Evolutionary conservation across 768 basidiomycete genomes (phyloP), one percentile per base, ranked within the genome.

Genomic region (Cyathus striatus): DNA sequence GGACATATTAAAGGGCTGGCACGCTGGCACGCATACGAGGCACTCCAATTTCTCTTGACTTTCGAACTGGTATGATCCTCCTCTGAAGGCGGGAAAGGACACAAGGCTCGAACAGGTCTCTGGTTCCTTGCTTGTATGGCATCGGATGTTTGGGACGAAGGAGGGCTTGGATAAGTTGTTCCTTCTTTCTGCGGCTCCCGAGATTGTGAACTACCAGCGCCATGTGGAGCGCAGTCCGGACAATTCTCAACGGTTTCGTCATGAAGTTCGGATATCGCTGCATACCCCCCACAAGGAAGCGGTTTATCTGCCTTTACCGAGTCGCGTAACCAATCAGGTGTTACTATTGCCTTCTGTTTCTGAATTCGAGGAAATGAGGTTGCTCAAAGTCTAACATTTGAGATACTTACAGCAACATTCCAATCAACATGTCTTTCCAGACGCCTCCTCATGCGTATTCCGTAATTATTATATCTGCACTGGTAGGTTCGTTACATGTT

Each of bases 401-500:
- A 18, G 35, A 30, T 6, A 45, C 83, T 57, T 56, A 88, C 87
- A 21, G 84, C 81, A 24, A 80, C 50, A 2, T 69, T 61, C 83
- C 83, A 83, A 23, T 70, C 52, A 12, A 90, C 41, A 59, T 90
- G 86, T 38, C 87, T 68, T 59, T 87, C 81, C 1, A 90, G 63
- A 2, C 89, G 73, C 46, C 73, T 73, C 50, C 70, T 69, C 79
- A 87, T 89, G 24, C 58, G 70, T 21, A 89, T 67, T 66, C 73
- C 4, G 88, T 86, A 43, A 91, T 54, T 27, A 90, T 62, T 24
- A 89, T 64, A 40, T 89, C 76, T 4, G 85, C 81, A 9, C 76
- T 69, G 13, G 68, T 59, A 3, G 64, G 48, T 27, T 73, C 53
- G 13, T 51, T 47, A 43, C 71, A 71, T 23, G 75, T 54, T 41